Evolutionary conservation across 1,284 basidiomycete species (phyloP).

Genomic region (Microbotryum lychnidis-dioicae): DNA sequence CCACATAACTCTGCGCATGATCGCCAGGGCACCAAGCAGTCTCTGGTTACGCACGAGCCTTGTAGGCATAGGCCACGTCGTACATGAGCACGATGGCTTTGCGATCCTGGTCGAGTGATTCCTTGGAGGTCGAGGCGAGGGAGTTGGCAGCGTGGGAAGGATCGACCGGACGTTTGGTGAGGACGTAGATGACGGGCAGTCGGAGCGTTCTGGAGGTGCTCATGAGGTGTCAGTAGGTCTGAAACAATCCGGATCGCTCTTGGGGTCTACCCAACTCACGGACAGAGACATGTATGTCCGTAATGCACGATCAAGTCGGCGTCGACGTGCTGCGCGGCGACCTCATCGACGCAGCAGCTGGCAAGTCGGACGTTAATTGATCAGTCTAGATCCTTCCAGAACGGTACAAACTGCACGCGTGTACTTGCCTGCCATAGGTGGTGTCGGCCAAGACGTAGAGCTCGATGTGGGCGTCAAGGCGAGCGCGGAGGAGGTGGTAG

Average conservation of each 20-base stretch:
- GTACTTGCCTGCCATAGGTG: constrained; percentile 79
- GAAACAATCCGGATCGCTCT: no score
- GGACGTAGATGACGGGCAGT: constrained; percentile 75
- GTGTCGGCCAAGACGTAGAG: constrained; percentile 92
- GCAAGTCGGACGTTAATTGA: background rate
- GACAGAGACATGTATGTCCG: constrained; percentile 90
- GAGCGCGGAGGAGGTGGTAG: constrained; percentile 59
- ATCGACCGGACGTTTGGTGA: constrained; percentile 59
- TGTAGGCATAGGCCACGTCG: constrained; percentile 74
- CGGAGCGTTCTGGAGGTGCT: constrained; percentile 52
- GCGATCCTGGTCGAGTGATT: constrained; percentile 21
- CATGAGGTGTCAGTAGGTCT: no score
- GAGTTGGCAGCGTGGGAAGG: constrained; percentile 48
- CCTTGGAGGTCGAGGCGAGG: constrained; percentile 36
- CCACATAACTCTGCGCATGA: no score
- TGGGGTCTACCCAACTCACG: constrained; percentile 47
- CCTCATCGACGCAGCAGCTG: constrained; percentile 95
- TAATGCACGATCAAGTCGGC: constrained; percentile 91
- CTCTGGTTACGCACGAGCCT: constrained; percentile 46
- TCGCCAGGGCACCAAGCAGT: background rate
- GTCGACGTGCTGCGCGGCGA: constrained; percentile 87
- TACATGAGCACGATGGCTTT: constrained; percentile 54
- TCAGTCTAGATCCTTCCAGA: background rate
- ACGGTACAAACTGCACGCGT: no score
- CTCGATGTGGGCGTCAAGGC: constrained; percentile 50